These are phyloP conservation scores for Taiozyma sp. DNA, from an alignment of 1,139 yeast genomes.

Conservation along the genomic window DNA sequence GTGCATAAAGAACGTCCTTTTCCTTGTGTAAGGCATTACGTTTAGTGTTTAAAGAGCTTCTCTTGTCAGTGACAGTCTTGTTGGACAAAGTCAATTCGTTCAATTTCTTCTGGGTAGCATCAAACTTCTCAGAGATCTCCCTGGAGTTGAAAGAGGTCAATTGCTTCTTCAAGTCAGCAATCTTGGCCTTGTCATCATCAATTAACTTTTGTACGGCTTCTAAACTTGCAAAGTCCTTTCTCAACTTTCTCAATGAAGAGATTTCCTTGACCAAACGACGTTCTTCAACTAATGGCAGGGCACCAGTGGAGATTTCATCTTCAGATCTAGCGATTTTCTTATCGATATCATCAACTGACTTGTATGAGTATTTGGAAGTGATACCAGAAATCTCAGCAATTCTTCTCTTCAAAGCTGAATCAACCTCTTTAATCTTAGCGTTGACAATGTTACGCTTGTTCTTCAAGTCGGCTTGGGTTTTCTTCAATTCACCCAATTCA, in stretches of 20 bases:
- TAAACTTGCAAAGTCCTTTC: slow-evolving; percentile 71
- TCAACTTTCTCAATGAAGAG: slow-evolving; percentile 73
- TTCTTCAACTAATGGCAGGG: slow-evolving; percentile 87
- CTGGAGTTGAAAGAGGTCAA: slow-evolving; percentile 43
- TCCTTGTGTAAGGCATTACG: slow-evolving; percentile 64
- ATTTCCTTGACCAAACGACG: slow-evolving; percentile 82
- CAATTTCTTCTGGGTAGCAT: slow-evolving; percentile 51
- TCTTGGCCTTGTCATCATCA: slow-evolving; percentile 74
- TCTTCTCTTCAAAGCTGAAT: slow-evolving; percentile 69
- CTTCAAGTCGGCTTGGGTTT: slow-evolving; percentile 67
- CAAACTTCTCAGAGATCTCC: slow-evolving; percentile 46
- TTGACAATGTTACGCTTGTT: slow-evolving; percentile 59
- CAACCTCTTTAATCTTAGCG: slow-evolving; percentile 70
- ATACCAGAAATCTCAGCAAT: slow-evolving; percentile 61
- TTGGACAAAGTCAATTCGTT: slow-evolving; percentile 58
- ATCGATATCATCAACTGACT: slow-evolving; percentile 75
- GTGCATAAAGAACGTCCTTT: slow-evolving; percentile 62
- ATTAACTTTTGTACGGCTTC: slow-evolving; percentile 74
- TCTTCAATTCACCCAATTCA: slow-evolving; percentile 59
- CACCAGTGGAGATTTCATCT: slow-evolving; percentile 70
- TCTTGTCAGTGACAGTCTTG: slow-evolving; percentile 62
- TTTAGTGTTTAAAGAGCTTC: slow-evolving; percentile 55
- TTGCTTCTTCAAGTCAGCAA: slow-evolving; percentile 68
- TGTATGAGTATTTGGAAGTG: slow-evolving; percentile 65
- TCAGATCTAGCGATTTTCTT: slow-evolving; percentile 67